Evolutionary conservation across 805 yeast species (phyloP).

Genomic region (Saccharomycopsis sp.): DNA sequence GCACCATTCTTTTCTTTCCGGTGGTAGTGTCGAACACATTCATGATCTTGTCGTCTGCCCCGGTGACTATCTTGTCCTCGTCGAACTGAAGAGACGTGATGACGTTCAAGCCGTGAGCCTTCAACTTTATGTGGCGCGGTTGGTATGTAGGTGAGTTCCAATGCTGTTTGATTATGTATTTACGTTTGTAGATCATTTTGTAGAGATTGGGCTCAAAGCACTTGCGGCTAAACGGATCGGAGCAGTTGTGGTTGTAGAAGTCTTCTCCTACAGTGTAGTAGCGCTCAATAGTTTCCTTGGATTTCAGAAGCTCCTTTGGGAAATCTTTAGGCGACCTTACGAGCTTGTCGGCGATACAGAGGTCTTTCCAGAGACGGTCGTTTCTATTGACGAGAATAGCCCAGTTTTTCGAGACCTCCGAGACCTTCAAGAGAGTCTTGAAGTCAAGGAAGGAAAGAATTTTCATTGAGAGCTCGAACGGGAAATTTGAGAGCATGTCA

Average conservation of each 20-base stretch:
- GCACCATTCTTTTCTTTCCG: constrained; percentile 54
- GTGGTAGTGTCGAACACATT: constrained; percentile 72
- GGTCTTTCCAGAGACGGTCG: constrained; percentile 60
- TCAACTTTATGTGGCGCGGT: constrained; percentile 61
- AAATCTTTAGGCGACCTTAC: constrained; percentile 42
- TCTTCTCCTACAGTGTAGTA: constrained; percentile 19
- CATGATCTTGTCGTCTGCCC: constrained; percentile 81
- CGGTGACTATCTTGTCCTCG: constrained; percentile 83
- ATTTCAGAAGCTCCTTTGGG: constrained; percentile 9
- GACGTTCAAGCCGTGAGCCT: constrained; percentile 72
- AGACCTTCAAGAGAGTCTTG: constrained; percentile 49
- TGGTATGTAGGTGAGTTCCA: constrained; percentile 74
- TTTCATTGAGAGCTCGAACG: constrained; percentile 63
- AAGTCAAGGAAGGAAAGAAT: constrained; percentile 62
- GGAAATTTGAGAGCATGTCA: constrained; percentile 66
- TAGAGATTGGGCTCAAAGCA: constrained; percentile 32
- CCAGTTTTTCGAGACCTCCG: constrained; percentile 70
- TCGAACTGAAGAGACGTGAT: constrained; percentile 94
- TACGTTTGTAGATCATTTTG: constrained; percentile 55
- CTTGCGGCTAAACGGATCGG: constrained; percentile 18
- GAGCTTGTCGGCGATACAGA: constrained; percentile 57
- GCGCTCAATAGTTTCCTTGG: constrained; percentile 21
- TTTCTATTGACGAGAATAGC: constrained; percentile 51
- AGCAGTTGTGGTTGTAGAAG: constrained; percentile 2
- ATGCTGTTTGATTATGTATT: constrained; percentile 50